These are phyloP conservation scores for Podaxis rugospora DNA, from an alignment of 768 basidiomycete species.

Conservation along the genomic window DNA sequence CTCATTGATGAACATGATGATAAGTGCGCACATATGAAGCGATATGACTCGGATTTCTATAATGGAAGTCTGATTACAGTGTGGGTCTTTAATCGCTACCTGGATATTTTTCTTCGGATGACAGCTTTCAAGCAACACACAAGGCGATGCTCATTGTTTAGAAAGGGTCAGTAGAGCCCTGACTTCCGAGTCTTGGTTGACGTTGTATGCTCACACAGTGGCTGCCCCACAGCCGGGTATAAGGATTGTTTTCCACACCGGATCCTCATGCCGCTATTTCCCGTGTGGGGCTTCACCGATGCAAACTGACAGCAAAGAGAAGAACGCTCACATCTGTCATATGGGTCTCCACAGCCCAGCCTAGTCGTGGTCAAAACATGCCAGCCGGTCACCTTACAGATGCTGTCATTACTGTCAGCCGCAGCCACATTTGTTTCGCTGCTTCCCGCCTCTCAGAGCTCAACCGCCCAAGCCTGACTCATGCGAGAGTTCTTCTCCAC, in stretches of 20 bases:
- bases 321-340: neutral
- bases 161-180: neutral
- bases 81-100: conserved; percentile 4
- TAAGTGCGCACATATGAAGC: neutral
- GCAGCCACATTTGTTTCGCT: conserved; percentile 7
- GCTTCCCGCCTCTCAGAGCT: neutral
- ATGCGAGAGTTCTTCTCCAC: conserved; percentile 10
- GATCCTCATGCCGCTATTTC: conserved; percentile 2
- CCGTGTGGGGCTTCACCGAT: neutral
- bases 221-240: neutral
- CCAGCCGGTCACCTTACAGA: neutral
- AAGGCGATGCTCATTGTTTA: conserved; percentile 1
- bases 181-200: neutral
- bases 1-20: neutral
- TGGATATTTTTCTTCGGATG: neutral
- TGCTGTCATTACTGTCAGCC: conserved; percentile 13
- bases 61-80: neutral
- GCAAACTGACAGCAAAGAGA: neutral
- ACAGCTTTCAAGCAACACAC: neutral
- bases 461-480: conserved; percentile 5
- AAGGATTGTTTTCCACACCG: neutral
- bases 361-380: conserved; percentile 11
- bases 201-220: neutral
- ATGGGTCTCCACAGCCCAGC: conserved; percentile 4
- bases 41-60: conserved; percentile 9